Base-by-base conservation (phyloP, 352 stramenopile species). In the Phytophthora megakarya region DNA sequence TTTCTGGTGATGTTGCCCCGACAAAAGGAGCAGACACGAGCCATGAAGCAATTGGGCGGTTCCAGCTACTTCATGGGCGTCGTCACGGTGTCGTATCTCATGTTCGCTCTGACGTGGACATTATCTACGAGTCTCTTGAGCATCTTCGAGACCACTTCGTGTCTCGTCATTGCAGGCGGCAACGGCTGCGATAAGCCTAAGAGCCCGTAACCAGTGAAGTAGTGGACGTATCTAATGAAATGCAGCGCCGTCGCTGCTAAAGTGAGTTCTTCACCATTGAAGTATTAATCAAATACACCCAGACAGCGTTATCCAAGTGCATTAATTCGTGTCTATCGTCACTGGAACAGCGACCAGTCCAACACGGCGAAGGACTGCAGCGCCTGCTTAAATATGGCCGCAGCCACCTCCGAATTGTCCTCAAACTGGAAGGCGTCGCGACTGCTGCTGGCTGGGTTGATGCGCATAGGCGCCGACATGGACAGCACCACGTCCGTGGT, bases 401-500 rank as follows among this genome's bases (percentile, higher is more conserved):
- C 76, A 26, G 80, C 82, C 48, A 87, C 62, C 33, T 93, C 85
- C 6, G 80, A 81, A 57, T 76, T 91, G 67, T 89, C 72, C 33
- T 83, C 69, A 45, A 90, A 77, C 59, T 83, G 71, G 55, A 89
- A 89, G 30, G 77, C 81, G 28, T 79, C 76, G 32, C 73, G 71
- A 56, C 78, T 88, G 60, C 81, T 90, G 67, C 85, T 94, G 26
- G 76, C 70, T 26, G 87, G 73, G 58, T 81, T 92, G 59, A 94
- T 89, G 25, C 75, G 73, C 60, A 96, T 78, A 19, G 87, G 87
- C 26, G 85, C 81, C 3, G 84, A 93, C 44, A 94, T 72, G 1
- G 87, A 94, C 51, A 96, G 66, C 15, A 96, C 83, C 32, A 96
- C 72, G 61, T 96, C 87, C 4, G 85, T 96, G 35, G 81, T 83